Conservation (phyloP, 2,329 filamentous ascomycete species). For the Cladophialophora chaetospira region DNA sequence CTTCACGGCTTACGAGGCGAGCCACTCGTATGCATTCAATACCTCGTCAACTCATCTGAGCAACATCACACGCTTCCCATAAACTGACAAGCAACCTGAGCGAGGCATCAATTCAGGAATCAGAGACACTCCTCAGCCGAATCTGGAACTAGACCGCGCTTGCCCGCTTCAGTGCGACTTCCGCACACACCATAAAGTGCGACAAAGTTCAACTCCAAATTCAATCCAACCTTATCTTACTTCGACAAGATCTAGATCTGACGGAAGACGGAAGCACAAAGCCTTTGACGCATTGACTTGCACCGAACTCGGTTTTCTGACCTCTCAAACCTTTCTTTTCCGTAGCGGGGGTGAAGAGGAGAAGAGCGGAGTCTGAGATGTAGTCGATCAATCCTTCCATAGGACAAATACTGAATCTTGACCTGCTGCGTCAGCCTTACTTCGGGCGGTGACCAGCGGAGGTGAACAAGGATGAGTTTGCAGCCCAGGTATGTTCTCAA, state of each 20-base stretch:
- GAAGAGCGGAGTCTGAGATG: slow-evolving; percentile 3
- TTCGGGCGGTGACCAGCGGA: not conserved
- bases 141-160: slow-evolving; percentile 16
- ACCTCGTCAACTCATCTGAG: slow-evolving; percentile 1
- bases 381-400: slow-evolving; percentile 3
- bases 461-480: slow-evolving; percentile 28
- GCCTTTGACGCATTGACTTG: not conserved
- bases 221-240: not conserved
- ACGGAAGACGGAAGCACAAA: not conserved
- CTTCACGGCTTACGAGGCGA: not conserved
- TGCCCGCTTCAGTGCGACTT: slow-evolving; percentile 8
- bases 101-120: slow-evolving; percentile 2
- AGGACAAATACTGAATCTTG: slow-evolving; percentile 1
- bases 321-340: not conserved
- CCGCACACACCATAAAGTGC: slow-evolving; percentile 8
- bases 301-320: not conserved
- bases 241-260: not conserved
- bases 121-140: not conserved
- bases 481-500: slow-evolving; percentile 30
- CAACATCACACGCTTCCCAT: not conserved
- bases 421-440: slow-evolving; percentile 1
- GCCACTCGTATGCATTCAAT: not conserved
- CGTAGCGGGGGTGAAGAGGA: not conserved
- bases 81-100: not conserved
- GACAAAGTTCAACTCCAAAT: not conserved